Conservation (phyloP, 2,329 filamentous ascomycete genomes). For the Colletotrichum sp. region DNA sequence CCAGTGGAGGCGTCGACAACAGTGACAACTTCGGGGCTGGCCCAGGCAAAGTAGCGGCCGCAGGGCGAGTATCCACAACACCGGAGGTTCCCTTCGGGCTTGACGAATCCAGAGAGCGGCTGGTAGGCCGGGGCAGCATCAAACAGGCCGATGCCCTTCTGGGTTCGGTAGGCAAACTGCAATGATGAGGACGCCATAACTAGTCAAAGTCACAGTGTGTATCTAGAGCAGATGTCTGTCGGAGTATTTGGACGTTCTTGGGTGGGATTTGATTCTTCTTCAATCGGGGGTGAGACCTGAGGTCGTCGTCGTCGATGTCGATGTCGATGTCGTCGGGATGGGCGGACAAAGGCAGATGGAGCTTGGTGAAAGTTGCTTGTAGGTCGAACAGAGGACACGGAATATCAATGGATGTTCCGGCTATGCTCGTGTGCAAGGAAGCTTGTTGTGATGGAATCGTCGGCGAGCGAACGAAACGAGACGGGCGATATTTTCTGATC, state of each 20-base stretch:
- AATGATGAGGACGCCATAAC: conserved; percentile 90
- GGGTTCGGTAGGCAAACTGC: conserved; percentile 96
- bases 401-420: neutral
- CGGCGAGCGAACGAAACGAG: neutral
- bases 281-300: neutral
- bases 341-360: conserved; percentile 19
- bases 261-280: conserved; percentile 25
- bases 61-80: conserved; percentile 96
- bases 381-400: neutral
- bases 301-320: neutral
- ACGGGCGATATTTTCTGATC: neutral
- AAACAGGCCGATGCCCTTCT: conserved; percentile 93
- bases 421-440: conserved; percentile 6
- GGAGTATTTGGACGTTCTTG: conserved; percentile 22
- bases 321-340: neutral
- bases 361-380: neutral
- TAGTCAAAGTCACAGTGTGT: conserved; percentile 82
- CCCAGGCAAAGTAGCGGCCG: conserved; percentile 96
- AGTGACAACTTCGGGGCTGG: conserved; percentile 83
- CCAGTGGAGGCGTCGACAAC: conserved; percentile 84
- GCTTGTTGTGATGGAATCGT: conserved; percentile 8
- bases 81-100: conserved; percentile 91
- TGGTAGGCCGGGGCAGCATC: conserved; percentile 91
- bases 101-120: conserved; percentile 80
- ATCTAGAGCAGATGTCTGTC: conserved; percentile 30